A percentile compares a stretch with the other conserved stretches of the same genome.
These are phyloP conservation scores for Plantago elongata DNA, from an alignment of 257 asterid species.

Conservation along the genomic window DNA sequence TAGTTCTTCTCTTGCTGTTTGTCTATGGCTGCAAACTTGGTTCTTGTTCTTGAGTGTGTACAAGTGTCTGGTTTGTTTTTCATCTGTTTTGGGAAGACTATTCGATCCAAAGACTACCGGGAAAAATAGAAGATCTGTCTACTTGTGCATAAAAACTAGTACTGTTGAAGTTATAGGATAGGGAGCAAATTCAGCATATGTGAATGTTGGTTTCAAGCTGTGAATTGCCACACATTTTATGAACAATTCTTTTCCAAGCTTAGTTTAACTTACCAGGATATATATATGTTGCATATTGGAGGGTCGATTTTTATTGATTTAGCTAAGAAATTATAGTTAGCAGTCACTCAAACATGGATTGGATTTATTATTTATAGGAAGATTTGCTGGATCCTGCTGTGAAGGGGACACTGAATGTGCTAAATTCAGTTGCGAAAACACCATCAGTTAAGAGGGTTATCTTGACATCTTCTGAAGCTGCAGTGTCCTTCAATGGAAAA, in stretches of 20 bases:
- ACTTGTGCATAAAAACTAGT: too few relatives aligned
- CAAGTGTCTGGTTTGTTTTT: neutral
- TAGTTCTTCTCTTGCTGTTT: neutral
- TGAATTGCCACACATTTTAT: too few relatives aligned
- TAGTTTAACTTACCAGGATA: too few relatives aligned
- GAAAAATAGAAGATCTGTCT: too few relatives aligned
- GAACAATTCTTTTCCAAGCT: too few relatives aligned
- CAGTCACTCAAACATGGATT: conserved; percentile 12
- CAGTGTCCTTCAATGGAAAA: conserved; percentile 39
- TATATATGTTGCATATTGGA: too few relatives aligned
- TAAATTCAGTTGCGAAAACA: conserved; percentile 44
- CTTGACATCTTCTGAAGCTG: conserved; percentile 63
- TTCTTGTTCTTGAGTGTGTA: neutral
- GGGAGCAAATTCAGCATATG: too few relatives aligned
- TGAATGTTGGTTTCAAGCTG: too few relatives aligned
- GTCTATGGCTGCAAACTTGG: neutral
- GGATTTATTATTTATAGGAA: conserved; percentile 27
- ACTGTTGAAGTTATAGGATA: too few relatives aligned
- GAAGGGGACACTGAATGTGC: conserved; percentile 73
- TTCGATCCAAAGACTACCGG: too few relatives aligned
- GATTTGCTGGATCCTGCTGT: conserved; percentile 67
- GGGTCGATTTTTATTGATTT: neutral
- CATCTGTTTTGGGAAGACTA: too few relatives aligned
- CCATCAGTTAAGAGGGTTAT: conserved; percentile 54
- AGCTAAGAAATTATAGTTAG: neutral